These are phyloP conservation scores for Cladosporium oxysporum DNA, from an alignment of 2,329 filamentous ascomycete genomes.

Conservation along the genomic window DNA sequence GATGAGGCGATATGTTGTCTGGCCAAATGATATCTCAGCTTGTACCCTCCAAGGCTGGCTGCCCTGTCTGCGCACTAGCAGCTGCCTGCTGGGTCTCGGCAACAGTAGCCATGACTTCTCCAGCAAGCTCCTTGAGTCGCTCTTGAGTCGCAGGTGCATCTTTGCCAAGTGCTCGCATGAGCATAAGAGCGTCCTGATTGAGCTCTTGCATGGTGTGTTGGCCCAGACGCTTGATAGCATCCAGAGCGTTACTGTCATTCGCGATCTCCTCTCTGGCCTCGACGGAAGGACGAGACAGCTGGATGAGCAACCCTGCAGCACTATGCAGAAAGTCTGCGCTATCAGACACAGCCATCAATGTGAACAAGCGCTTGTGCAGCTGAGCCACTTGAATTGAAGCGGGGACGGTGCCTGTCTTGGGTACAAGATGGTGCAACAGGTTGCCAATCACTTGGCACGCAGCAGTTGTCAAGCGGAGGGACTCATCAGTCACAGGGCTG, in stretches of 20 bases:
- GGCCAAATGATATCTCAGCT: conserved; percentile 14
- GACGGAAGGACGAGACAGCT: conserved; percentile 31
- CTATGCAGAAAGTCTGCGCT: conserved; percentile 33
- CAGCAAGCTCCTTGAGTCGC: conserved; percentile 24
- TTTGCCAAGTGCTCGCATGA: conserved; percentile 27
- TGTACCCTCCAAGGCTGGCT: conserved; percentile 11
- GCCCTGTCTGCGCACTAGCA: conserved; percentile 9
- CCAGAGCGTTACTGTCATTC: neutral
- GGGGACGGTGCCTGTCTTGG: neutral
- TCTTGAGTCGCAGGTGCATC: conserved; percentile 30
- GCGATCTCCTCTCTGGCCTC: conserved; percentile 29
- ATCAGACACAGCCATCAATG: conserved; percentile 15
- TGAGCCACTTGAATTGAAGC: neutral
- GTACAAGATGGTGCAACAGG: conserved; percentile 13
- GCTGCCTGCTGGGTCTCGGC: conserved; percentile 17
- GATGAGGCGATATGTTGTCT: conserved; percentile 23
- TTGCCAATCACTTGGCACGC: conserved; percentile 36
- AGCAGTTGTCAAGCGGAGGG: conserved; percentile 24
- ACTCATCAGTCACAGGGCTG: neutral
- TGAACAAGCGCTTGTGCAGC: neutral
- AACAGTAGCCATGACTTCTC: conserved; percentile 16
- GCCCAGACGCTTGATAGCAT: conserved; percentile 26
- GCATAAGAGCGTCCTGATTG: conserved; percentile 16
- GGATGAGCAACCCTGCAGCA: conserved; percentile 32
- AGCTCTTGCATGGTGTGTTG: conserved; percentile 29